These are phyloP conservation scores for Aspergillus sp. DNA, from an alignment of 2,329 filamentous ascomycete genomes.

Conservation along the genomic window DNA sequence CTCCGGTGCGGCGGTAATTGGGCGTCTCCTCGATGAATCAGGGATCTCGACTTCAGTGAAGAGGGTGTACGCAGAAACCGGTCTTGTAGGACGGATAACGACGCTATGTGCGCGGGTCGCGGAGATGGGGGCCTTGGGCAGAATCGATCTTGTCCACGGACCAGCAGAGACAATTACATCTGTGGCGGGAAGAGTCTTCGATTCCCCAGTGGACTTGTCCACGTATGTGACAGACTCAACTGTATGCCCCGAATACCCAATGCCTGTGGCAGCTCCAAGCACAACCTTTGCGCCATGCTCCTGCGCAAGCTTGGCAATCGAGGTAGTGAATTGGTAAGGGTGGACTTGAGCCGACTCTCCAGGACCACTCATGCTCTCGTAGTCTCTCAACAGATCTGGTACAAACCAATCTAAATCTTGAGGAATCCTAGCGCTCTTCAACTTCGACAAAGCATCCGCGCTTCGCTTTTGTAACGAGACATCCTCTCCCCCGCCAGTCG, in stretches of 20 bases:
- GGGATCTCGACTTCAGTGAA: conserved; percentile 83
- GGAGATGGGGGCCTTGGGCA: conserved; percentile 49
- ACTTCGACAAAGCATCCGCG: conserved; percentile 41
- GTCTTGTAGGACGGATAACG: conserved; percentile 49
- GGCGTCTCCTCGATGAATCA: conserved; percentile 38
- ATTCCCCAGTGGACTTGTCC: conserved; percentile 43
- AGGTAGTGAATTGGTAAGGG: conserved; percentile 79
- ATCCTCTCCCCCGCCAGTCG: conserved; percentile 22
- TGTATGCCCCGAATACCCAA: conserved; percentile 47
- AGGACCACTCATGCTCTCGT: conserved; percentile 75
- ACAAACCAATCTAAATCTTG: conserved; percentile 79
- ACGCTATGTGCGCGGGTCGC: conserved; percentile 57
- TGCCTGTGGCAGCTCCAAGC: conserved; percentile 59
- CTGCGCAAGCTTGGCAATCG: conserved; percentile 68
- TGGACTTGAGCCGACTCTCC: conserved; percentile 88
- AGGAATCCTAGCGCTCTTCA: conserved; percentile 58
- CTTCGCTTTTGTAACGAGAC: conserved; percentile 52
- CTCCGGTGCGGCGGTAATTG: conserved; percentile 69
- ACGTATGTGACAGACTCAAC: conserved; percentile 58
- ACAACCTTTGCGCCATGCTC: conserved; percentile 61
- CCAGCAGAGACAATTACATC: conserved; percentile 54
- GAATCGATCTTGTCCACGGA: conserved; percentile 51
- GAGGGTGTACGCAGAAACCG: conserved; percentile 42
- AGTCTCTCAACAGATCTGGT: conserved; percentile 55
- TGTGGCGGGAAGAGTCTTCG: conserved; percentile 48